phyloP scores from a whole-genome alignment of 441 rosid species.

The Omphalea diandra region DNA sequence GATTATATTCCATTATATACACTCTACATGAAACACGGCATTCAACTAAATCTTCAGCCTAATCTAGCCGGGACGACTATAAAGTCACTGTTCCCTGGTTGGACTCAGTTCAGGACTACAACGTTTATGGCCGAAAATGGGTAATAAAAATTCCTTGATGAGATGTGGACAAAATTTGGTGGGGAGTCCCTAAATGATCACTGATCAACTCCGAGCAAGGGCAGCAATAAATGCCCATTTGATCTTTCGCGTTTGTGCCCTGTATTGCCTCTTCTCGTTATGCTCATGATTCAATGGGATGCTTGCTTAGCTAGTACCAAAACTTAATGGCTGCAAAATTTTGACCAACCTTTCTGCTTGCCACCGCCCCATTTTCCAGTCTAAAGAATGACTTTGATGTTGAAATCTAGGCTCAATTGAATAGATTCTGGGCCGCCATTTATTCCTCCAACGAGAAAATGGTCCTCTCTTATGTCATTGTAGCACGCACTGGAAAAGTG shows the following conservation, averaged over 20 bases:
- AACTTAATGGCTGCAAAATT: slow-evolving; percentile 1
- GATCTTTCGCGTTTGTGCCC: slow-evolving; percentile 7
- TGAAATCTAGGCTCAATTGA: background rate
- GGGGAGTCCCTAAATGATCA: background rate
- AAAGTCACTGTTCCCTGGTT: background rate
- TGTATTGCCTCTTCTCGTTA: slow-evolving; percentile 23
- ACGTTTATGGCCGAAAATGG: no score
- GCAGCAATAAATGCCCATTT: background rate
- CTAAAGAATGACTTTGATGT: slow-evolving; percentile 6
- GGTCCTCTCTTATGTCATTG: background rate
- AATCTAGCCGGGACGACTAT: background rate
- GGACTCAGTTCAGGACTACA: background rate
- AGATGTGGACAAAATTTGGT: background rate
- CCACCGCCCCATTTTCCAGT: slow-evolving; percentile 18
- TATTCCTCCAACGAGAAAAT: slow-evolving; percentile 1
- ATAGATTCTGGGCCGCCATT: background rate
- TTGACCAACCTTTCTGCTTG: slow-evolving; percentile 2
- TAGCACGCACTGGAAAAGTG: background rate
- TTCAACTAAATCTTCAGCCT: no score
- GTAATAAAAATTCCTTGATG: background rate
- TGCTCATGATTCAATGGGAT: background rate
- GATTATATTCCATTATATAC: no score
- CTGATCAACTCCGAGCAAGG: slow-evolving; percentile 6
- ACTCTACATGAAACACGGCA: no score
- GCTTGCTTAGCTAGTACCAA: background rate